A percentile compares a stretch with the other conserved stretches of the same genome.
Evolutionary conservation across 164 flowering plant species (phyloP).

Genomic region (Amborella trichopoda): DNA sequence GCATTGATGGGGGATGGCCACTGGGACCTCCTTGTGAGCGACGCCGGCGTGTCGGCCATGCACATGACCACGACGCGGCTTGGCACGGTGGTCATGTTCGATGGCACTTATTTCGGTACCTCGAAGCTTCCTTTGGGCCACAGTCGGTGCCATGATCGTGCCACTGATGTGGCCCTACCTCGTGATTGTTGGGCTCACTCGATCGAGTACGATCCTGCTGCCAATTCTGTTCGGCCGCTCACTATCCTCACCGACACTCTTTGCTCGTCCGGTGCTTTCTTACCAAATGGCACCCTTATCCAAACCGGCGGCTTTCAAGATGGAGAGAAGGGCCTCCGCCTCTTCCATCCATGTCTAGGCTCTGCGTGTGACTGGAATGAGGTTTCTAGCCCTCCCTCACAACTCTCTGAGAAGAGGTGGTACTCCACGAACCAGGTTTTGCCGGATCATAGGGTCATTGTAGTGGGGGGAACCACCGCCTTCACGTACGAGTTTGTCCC

Average conservation of each 20-base stretch:
- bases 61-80: constrained; percentile 84
- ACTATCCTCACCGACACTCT: constrained; percentile 47
- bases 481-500: constrained; percentile 79
- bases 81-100: constrained; percentile 73
- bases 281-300: constrained; percentile 36
- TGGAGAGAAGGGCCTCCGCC: constrained; percentile 36
- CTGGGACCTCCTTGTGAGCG: constrained; percentile 46
- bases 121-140: constrained; percentile 71
- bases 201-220: constrained; percentile 39
- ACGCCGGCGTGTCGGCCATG: constrained; percentile 70
- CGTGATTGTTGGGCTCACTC: constrained; percentile 83
- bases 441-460: constrained; percentile 51
- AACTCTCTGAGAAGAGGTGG: constrained; percentile 42
- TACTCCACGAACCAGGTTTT: constrained; percentile 67
- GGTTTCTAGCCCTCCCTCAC: constrained; percentile 7
- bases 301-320: constrained; percentile 70
- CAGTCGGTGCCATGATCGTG: constrained; percentile 26
- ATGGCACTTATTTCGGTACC: constrained; percentile 66
- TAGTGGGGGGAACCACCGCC: constrained; percentile 57
- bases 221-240: constrained; percentile 45
- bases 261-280: constrained; percentile 66
- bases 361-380: constrained; percentile 80
- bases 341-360: constrained; percentile 31
- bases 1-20: too few species aligned
- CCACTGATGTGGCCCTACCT: constrained; percentile 12